Conservation (phyloP, 163 green algal genomes). For the Scenedesmus sp. region DNA sequence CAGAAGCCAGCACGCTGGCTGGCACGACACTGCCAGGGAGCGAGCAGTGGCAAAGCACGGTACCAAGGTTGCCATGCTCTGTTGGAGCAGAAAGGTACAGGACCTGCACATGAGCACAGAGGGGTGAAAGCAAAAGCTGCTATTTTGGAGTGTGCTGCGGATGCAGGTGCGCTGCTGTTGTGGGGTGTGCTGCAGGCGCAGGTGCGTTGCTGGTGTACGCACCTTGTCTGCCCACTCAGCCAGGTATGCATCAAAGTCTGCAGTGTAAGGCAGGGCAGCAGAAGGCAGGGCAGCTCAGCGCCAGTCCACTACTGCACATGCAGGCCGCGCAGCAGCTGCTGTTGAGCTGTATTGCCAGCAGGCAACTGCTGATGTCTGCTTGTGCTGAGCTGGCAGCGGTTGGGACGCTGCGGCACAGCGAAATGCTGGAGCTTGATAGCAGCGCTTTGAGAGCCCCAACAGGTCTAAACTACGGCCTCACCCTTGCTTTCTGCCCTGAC, state of each 20-base stretch:
- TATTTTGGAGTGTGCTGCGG: not conserved
- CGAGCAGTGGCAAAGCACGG: no score
- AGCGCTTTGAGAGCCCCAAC: not conserved
- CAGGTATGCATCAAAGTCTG: conserved; percentile 46
- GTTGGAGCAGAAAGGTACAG: not conserved
- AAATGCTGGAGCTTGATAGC: not conserved
- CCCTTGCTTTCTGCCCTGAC: not conserved
- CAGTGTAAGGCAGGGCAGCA: not conserved
- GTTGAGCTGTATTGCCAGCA: not conserved
- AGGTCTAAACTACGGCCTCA: not conserved
- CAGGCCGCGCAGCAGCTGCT: not conserved
- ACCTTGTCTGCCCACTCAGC: conserved; percentile 50
- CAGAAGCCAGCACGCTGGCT: no score
- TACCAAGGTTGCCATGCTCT: no score
- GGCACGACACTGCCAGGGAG: no score
- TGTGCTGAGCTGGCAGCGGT: not conserved
- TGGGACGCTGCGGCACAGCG: not conserved
- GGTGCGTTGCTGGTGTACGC: not conserved
- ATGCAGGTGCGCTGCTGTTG: not conserved
- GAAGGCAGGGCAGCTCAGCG: not conserved
- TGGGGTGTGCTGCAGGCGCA: not conserved
- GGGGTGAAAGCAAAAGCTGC: no score
- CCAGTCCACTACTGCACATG: not conserved
- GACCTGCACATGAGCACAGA: not conserved
- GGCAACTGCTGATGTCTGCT: not conserved